Percentiles rank a stretch among this genome's conserved stretches.
These are phyloP conservation scores for Domatiomyces globalis DNA, from an alignment of 2,329 filamentous ascomycete species.

Conservation along the genomic window DNA sequence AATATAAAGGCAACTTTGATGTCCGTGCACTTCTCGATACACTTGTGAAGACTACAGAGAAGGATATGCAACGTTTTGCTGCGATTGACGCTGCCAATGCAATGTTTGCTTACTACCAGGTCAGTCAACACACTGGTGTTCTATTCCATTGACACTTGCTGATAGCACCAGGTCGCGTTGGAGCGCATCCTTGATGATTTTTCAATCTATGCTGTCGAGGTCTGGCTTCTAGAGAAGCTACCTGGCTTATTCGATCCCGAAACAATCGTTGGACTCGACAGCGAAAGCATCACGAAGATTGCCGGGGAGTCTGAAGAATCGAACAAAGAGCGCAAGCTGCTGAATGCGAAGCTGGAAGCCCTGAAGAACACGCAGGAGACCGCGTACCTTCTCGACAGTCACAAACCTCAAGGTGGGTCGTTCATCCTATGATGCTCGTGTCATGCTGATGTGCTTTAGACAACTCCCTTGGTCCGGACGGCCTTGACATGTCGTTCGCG, in stretches of 20 bases:
- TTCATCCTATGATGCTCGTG: background rate
- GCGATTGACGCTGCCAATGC: slow-evolving; percentile 32
- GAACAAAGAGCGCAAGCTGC: slow-evolving; percentile 8
- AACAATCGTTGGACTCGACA: slow-evolving; percentile 24
- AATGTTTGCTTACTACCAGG: slow-evolving; percentile 33
- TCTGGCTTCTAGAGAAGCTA: slow-evolving; percentile 32
- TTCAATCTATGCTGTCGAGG: slow-evolving; percentile 36
- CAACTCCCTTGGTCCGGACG: background rate
- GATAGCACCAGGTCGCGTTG: slow-evolving; percentile 27
- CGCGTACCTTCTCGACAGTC: background rate
- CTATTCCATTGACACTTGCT: background rate
- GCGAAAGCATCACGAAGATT: slow-evolving; percentile 25
- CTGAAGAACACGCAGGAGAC: slow-evolving; percentile 21
- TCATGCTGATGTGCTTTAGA: background rate
- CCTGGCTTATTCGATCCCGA: slow-evolving; percentile 29
- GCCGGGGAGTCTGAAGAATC: slow-evolving; percentile 21
- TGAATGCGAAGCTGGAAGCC: slow-evolving; percentile 19
- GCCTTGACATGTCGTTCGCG: background rate
- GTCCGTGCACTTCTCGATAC: slow-evolving; percentile 16
- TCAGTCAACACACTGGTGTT: slow-evolving; percentile 11
- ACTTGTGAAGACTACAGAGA: slow-evolving; percentile 16
- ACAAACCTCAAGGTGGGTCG: background rate
- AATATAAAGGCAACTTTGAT: background rate
- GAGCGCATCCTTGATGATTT: slow-evolving; percentile 37
- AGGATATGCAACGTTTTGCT: slow-evolving; percentile 23